phyloP scores from a whole-genome alignment of 1,139 yeast species.

The Pneumocystis sp. region DNA sequence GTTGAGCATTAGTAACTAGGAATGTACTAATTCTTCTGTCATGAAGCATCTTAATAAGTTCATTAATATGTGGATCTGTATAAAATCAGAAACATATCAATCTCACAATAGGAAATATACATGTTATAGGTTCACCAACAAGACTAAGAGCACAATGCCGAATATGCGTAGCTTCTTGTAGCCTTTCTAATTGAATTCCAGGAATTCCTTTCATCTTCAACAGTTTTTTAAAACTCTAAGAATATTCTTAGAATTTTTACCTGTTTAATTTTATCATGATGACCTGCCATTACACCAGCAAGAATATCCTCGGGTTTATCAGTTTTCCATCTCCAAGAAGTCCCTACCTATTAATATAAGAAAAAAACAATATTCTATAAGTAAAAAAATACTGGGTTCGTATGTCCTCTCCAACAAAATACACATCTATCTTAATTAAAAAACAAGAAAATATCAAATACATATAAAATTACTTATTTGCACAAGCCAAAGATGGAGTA shows the following conservation, averaged over 20 bases:
- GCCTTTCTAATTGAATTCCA: constrained; percentile 77
- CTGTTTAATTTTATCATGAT: constrained; percentile 66
- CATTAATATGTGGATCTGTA: constrained; percentile 62
- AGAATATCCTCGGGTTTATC: constrained; percentile 75
- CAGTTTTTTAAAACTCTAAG: neutral
- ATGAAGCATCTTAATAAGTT: constrained; percentile 67
- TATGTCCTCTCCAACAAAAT: constrained; percentile 95
- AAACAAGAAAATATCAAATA: neutral
- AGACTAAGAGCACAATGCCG: constrained; percentile 82
- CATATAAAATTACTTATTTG: constrained; percentile 38
- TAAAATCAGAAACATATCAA: constrained; percentile 18
- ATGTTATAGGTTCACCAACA: constrained; percentile 85
- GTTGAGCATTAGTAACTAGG: constrained; percentile 90
- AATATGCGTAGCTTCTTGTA: constrained; percentile 78
- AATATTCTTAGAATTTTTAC: neutral
- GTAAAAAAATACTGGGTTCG: constrained; percentile 50
- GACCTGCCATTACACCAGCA: constrained; percentile 77
- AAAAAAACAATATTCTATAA: neutral
- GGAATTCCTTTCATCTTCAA: constrained; percentile 85
- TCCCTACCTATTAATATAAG: constrained; percentile 35
- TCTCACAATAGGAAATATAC: neutral
- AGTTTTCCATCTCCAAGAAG: constrained; percentile 92
- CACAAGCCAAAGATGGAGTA: constrained; percentile 84
- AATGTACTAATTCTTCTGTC: constrained; percentile 67
- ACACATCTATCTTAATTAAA: constrained; percentile 39